A percentile compares a stretch with the other conserved stretches of the same genome.
Evolutionary conservation across 2,329 filamentous ascomycete genomes (phyloP).

Genomic region (Daldinia sp.): DNA sequence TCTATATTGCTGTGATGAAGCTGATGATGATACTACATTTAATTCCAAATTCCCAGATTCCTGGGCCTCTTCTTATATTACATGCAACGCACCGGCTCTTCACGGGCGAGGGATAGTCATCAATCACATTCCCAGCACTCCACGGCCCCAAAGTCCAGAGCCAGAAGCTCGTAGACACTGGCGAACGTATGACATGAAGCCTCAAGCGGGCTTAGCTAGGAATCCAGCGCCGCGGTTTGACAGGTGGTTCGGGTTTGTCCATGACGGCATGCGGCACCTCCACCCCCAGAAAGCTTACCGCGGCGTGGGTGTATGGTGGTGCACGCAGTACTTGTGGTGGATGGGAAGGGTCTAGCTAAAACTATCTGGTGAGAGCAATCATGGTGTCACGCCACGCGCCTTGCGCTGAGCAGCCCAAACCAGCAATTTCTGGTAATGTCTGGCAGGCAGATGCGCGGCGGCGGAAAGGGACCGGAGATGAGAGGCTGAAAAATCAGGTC

Average conservation of each 20-base stretch:
- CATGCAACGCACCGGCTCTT: not conserved
- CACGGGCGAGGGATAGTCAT: constrained; percentile 1
- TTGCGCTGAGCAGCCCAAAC: constrained; percentile 1
- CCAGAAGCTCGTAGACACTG: constrained; percentile 20
- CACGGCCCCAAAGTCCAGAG: not conserved
- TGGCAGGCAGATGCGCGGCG: not conserved
- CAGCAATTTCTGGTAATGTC: not conserved
- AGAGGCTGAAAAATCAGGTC: constrained; percentile 33
- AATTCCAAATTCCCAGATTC: constrained; percentile 18
- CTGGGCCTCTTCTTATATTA: constrained; percentile 34
- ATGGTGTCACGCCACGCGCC: constrained; percentile 38
- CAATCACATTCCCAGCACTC: constrained; percentile 22
- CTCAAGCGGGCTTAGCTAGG: constrained; percentile 29
- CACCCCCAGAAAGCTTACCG: constrained; percentile 22
- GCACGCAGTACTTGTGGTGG: no score
- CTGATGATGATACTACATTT: constrained; percentile 11
- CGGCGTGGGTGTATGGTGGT: no score
- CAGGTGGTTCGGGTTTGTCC: constrained; percentile 26
- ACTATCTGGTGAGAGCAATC: constrained; percentile 23
- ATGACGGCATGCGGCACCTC: constrained; percentile 25
- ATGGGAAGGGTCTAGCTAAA: not conserved
- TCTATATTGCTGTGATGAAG: constrained; percentile 24
- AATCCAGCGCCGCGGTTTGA: constrained; percentile 31
- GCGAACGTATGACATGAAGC: constrained; percentile 35
- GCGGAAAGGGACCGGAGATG: constrained; percentile 44